These are phyloP conservation scores for Salix dunnii DNA, from an alignment of 345 rosid species.

Conservation along the genomic window DNA sequence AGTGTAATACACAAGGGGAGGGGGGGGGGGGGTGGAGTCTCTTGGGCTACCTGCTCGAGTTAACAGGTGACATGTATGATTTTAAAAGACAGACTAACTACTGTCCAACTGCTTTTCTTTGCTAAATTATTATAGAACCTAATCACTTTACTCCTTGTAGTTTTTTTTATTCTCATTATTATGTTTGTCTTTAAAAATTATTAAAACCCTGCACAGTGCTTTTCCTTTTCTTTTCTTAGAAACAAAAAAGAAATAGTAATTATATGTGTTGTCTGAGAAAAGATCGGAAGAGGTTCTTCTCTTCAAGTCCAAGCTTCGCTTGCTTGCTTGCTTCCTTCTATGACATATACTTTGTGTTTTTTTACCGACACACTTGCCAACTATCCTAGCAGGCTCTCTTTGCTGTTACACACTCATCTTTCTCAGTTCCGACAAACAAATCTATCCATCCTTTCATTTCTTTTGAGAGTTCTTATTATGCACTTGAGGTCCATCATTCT, in stretches of 20 bases:
- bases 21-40: conserved; percentile 5
- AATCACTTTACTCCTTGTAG: conserved; percentile 30
- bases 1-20: conserved; percentile 4
- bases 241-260: neutral
- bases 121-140: conserved; percentile 59
- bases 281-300: conserved; percentile 60
- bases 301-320: conserved; percentile 69
- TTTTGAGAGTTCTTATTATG: conserved; percentile 29
- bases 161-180: neutral
- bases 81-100: conserved; percentile 58
- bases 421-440: conserved; percentile 53
- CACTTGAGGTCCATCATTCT: conserved; percentile 39
- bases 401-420: conserved; percentile 75
- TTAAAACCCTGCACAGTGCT: conserved; percentile 8
- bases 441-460: conserved; percentile 27
- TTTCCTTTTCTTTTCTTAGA: neutral
- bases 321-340: conserved; percentile 40
- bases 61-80: conserved; percentile 52
- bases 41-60: conserved; percentile 46
- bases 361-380: conserved; percentile 78
- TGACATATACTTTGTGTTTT: conserved; percentile 36
- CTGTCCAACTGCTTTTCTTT: conserved; percentile 58
- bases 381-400: conserved; percentile 58
- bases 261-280: conserved; percentile 19
- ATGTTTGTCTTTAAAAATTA: neutral